Conservation (phyloP, 148 eudicot genomes). For the Cornus suecica region DNA sequence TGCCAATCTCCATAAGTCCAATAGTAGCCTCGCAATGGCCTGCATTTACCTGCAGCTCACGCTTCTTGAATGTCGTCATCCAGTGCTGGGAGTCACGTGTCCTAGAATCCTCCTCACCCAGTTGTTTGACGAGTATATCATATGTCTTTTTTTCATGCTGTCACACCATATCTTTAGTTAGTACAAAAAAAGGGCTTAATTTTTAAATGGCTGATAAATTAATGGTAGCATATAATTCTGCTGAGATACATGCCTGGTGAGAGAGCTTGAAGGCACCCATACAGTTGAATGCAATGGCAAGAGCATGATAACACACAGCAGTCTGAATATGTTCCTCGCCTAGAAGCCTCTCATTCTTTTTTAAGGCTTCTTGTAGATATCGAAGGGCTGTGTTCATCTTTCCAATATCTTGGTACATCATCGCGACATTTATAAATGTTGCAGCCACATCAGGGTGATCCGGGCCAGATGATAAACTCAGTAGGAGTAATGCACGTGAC, state of each 20-base stretch:
- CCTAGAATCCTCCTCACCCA: slow-evolving; percentile 95
- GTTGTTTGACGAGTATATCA: slow-evolving; percentile 94
- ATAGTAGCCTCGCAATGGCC: not conserved
- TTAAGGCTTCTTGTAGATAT: slow-evolving; percentile 92
- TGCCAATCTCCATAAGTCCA: not conserved
- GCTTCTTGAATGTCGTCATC: slow-evolving; percentile 90
- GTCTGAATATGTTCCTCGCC: slow-evolving; percentile 98
- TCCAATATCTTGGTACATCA: slow-evolving; percentile 98
- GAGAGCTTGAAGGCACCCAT: slow-evolving; percentile 93
- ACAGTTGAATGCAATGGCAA: slow-evolving; percentile 93
- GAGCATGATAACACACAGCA: slow-evolving; percentile 95
- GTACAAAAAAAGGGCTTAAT: not conserved
- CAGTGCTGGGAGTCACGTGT: slow-evolving; percentile 94
- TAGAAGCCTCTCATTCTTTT: slow-evolving; percentile 84
- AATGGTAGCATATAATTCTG: not conserved
- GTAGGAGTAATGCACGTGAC: slow-evolving; percentile 84
- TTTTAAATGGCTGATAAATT: not conserved
- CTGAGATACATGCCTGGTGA: slow-evolving; percentile 61
- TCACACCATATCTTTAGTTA: slow-evolving; percentile 17
- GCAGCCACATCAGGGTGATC: slow-evolving; percentile 99
- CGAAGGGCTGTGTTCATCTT: slow-evolving; percentile 94
- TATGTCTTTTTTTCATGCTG: slow-evolving; percentile 98
- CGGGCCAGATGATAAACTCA: slow-evolving; percentile 90
- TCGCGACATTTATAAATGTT: slow-evolving; percentile 92
- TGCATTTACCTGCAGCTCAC: slow-evolving; percentile 69